Conservation (phyloP, 176 grass and related monocot genomes). For the Oryza punctata region DNA sequence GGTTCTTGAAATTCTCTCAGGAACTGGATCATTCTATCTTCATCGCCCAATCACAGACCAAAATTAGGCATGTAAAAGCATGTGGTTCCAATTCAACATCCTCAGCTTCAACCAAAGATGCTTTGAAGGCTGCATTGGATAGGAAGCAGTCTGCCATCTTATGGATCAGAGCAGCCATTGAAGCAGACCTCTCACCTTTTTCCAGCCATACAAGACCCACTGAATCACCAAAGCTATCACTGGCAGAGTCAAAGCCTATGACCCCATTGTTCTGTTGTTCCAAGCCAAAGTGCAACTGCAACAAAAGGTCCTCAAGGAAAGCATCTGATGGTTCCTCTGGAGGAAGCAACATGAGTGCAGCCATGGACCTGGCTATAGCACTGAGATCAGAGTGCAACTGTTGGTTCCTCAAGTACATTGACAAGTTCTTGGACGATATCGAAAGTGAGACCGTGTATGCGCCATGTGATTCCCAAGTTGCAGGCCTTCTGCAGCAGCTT, state of each 20-base stretch:
- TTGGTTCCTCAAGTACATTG: slow-evolving; percentile 86
- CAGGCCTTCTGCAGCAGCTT: slow-evolving; percentile 68
- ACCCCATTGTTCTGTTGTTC: slow-evolving; percentile 46
- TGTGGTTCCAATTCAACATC: slow-evolving; percentile 32
- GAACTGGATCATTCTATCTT: slow-evolving; percentile 62
- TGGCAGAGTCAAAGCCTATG: slow-evolving; percentile 28
- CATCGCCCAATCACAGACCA: slow-evolving; percentile 58
- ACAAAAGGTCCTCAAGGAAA: slow-evolving; percentile 32
- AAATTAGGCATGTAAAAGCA: slow-evolving; percentile 35
- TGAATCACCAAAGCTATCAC: slow-evolving; percentile 22
- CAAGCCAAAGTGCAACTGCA: slow-evolving; percentile 57
- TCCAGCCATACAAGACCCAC: slow-evolving; percentile 41
- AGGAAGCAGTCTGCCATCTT: slow-evolving; percentile 66
- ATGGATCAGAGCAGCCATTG: slow-evolving; percentile 80
- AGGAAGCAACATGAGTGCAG: slow-evolving; percentile 36
- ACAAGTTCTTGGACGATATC: slow-evolving; percentile 75
- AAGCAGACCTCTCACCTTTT: slow-evolving; percentile 60
- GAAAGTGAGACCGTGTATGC: slow-evolving; percentile 22
- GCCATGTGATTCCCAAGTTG: slow-evolving; percentile 50
- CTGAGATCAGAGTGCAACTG: slow-evolving; percentile 56
- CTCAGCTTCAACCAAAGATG: slow-evolving; percentile 38
- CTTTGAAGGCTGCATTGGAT: slow-evolving; percentile 52
- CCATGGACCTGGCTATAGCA: slow-evolving; percentile 42
- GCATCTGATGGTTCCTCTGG: slow-evolving; percentile 35
- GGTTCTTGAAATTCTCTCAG: slow-evolving; percentile 72